phyloP scores from a whole-genome alignment of 2,329 filamentous ascomycete genomes.

The Bipolaris oryzae region DNA sequence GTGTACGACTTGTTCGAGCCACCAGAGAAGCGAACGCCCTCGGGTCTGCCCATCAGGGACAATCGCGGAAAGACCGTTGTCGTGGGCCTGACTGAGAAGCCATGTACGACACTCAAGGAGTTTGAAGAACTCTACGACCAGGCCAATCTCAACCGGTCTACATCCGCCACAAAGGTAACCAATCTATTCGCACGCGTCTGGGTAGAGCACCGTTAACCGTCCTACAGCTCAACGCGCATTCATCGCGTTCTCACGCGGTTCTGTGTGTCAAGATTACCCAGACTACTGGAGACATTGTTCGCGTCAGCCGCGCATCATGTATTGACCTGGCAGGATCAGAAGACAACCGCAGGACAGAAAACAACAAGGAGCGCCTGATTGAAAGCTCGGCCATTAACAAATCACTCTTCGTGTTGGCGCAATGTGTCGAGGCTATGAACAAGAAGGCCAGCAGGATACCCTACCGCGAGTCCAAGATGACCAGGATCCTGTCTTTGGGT shows the following conservation, averaged over 20 bases:
- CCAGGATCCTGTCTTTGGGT: conserved; percentile 85
- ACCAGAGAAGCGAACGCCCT: conserved; percentile 81
- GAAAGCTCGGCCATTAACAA: conserved; percentile 98
- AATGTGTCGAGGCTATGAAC: conserved; percentile 94
- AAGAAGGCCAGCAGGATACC: conserved; percentile 77
- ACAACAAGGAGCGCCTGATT: conserved; percentile 88
- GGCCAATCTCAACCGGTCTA: conserved; percentile 87
- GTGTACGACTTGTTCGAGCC: conserved; percentile 90
- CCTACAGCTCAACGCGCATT: conserved; percentile 78
- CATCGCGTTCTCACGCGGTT: conserved; percentile 87
- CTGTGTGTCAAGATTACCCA: conserved; percentile 88
- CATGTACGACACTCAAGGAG: conserved; percentile 83
- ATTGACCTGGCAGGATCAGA: conserved; percentile 96
- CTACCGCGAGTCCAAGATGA: conserved; percentile 97
- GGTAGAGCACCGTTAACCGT: conserved; percentile 3
- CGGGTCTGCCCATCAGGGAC: conserved; percentile 81
- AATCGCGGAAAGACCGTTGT: conserved; percentile 87
- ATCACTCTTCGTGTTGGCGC: conserved; percentile 89
- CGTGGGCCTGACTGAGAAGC: conserved; percentile 80
- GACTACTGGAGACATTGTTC: conserved; percentile 68
- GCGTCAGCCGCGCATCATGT: conserved; percentile 82
- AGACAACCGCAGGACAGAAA: conserved; percentile 92
- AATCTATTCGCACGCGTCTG: background rate
- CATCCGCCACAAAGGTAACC: conserved; percentile 77
- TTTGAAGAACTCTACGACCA: conserved; percentile 91